phyloP scores from a whole-genome alignment of 139 green algal species.

The Closterium sp. region DNA sequence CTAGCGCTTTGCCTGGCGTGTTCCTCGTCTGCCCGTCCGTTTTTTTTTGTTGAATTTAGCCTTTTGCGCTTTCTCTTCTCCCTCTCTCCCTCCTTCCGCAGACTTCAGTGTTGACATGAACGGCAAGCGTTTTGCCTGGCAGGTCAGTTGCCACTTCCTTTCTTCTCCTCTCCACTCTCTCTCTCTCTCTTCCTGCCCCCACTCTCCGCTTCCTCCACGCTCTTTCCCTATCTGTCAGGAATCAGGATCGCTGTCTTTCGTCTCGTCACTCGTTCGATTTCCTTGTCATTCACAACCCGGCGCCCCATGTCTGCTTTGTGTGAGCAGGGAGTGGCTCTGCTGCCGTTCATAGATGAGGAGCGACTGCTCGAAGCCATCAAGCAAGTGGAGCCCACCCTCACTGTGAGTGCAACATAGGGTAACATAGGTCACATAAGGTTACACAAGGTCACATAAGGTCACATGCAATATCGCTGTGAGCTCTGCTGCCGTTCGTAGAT shows the following conservation, averaged over 20 bases:
- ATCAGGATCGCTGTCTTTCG: no score
- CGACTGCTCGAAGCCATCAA: slow-evolving; percentile 65
- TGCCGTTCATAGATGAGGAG: slow-evolving; percentile 96
- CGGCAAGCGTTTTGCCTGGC: slow-evolving; percentile 95
- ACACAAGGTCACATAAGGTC: no score
- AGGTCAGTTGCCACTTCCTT: slow-evolving; percentile 15
- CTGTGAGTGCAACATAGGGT: slow-evolving; percentile 1
- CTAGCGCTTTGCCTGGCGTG: no score
- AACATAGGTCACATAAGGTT: neutral
- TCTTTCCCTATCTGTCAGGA: neutral
- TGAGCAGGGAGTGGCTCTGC: slow-evolving; percentile 94
- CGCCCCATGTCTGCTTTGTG: no score
- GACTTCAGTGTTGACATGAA: slow-evolving; percentile 97
- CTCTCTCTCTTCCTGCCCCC: neutral
- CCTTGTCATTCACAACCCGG: neutral
- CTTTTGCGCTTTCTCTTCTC: neutral
- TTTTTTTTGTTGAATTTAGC: no score
- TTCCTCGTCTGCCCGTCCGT: no score
- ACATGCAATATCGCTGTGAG: no score
- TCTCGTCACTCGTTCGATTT: neutral
- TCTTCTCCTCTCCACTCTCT: neutral
- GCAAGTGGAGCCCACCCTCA: slow-evolving; percentile 53
- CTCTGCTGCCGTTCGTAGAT: slow-evolving; percentile 98
- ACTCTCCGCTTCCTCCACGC: neutral
- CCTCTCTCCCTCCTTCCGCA: neutral